Conservation (phyloP, 2,329 filamentous ascomycete species). For the Sarocladiaceae sp. region DNA sequence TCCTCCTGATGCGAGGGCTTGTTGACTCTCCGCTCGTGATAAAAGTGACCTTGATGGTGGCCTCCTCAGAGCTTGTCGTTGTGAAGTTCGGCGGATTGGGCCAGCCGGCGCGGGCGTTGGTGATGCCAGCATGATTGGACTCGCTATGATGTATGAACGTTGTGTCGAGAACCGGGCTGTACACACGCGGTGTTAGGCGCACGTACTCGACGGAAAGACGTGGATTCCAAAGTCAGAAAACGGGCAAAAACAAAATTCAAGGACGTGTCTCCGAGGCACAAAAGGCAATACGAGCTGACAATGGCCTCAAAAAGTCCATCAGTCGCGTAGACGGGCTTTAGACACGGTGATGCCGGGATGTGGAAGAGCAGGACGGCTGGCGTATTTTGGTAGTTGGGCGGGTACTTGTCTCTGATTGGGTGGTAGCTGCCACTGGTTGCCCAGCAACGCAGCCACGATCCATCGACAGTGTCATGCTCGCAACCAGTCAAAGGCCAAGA, state of each 20-base stretch:
- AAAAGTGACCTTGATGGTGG: conserved; percentile 41
- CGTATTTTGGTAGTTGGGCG: conserved; percentile 6
- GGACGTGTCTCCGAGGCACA: background rate
- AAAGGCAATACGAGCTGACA: background rate
- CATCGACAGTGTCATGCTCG: no score
- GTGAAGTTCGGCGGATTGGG: conserved; percentile 48
- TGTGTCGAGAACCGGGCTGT: conserved; percentile 4
- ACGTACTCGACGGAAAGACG: background rate
- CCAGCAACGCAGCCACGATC: background rate
- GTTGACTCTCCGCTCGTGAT: conserved; percentile 35
- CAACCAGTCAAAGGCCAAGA: no score
- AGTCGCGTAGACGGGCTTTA: conserved; percentile 1
- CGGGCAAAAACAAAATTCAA: background rate
- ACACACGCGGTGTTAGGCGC: background rate
- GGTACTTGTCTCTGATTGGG: background rate
- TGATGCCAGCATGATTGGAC: conserved; percentile 33
- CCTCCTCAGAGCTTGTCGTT: conserved; percentile 51
- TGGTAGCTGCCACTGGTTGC: background rate
- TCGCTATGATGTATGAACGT: conserved; percentile 12
- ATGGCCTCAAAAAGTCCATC: background rate
- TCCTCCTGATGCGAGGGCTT: conserved; percentile 1
- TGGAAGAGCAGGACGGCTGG: conserved; percentile 1
- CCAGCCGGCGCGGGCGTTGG: conserved; percentile 51
- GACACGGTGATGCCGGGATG: conserved; percentile 4
- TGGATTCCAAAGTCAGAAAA: no score